Conservation (phyloP, 192 early-diverging fungal genomes). For the Gigaspora rosea region DNA sequence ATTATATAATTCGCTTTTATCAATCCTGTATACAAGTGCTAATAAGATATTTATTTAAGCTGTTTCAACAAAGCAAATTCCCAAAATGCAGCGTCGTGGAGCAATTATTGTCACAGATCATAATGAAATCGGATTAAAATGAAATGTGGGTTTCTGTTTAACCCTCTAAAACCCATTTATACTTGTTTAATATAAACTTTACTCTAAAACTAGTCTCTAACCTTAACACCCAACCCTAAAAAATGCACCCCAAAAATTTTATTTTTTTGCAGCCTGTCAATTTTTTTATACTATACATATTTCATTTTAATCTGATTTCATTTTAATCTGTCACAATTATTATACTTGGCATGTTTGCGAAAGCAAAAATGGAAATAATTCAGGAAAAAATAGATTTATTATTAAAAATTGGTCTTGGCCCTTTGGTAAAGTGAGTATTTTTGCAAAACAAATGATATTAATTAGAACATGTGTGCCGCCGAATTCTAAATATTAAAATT, state of each 20-base stretch:
- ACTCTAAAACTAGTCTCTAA: too few relatives aligned
- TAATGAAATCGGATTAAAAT: too few relatives aligned
- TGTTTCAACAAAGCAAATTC: conserved; percentile 56
- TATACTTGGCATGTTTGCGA: conserved; percentile 91
- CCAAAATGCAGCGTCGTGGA: conserved; percentile 75
- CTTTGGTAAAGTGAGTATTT: conserved; percentile 64
- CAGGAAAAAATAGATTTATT: conserved; percentile 84
- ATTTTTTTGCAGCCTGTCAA: too few relatives aligned
- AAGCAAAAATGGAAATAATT: conserved; percentile 79
- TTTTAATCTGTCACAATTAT: too few relatives aligned
- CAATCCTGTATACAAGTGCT: background rate
- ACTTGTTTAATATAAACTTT: too few relatives aligned
- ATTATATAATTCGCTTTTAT: background rate
- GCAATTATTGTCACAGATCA: too few relatives aligned
- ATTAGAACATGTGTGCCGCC: background rate
- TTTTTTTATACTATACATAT: too few relatives aligned
- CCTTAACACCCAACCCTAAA: too few relatives aligned
- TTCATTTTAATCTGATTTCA: too few relatives aligned
- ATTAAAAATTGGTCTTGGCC: conserved; percentile 82
- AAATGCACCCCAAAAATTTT: too few relatives aligned
- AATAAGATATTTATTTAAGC: background rate
- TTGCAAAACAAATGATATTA: background rate
- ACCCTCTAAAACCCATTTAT: too few relatives aligned
- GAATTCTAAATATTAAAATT: background rate
- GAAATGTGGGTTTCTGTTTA: too few relatives aligned